Percentiles rank a stretch among this genome's conserved stretches.
Conservation (phyloP, 2,329 filamentous ascomycete genomes). For the Diaporthe destruens region DNA sequence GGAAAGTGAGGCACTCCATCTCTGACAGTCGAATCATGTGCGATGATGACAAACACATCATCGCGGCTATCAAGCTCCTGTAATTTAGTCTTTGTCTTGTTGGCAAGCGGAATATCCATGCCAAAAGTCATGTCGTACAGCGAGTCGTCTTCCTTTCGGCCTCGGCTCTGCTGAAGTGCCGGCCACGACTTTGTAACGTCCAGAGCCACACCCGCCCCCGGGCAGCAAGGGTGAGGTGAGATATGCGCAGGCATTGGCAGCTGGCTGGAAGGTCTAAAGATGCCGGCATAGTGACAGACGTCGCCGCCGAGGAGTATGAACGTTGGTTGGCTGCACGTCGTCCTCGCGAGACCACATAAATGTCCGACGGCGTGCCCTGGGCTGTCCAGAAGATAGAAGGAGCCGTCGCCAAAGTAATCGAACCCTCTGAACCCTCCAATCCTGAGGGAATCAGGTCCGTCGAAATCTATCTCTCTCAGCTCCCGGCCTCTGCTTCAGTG, state of each 20-base stretch:
- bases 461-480: conserved; percentile 21
- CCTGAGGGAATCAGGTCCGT: conserved; percentile 43
- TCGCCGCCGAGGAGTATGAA: conserved; percentile 55
- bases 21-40: conserved; percentile 35
- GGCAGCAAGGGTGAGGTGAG: conserved; percentile 45
- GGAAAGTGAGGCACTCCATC: neutral
- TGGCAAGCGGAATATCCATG: conserved; percentile 44
- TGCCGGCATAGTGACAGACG: conserved; percentile 50
- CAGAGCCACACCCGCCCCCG: conserved; percentile 2
- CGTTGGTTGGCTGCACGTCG: conserved; percentile 44
- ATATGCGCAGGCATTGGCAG: conserved; percentile 47
- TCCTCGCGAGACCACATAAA: conserved; percentile 49
- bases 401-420: conserved; percentile 51
- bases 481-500: conserved; percentile 15
- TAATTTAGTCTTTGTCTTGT: conserved; percentile 41
- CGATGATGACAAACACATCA: conserved; percentile 41
- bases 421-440: conserved; percentile 49
- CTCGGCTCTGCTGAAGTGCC: conserved; percentile 44
- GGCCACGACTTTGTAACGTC: no score
- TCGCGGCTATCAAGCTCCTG: conserved; percentile 40
- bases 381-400: conserved; percentile 50
- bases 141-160: conserved; percentile 44
- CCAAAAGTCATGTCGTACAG: conserved; percentile 47
- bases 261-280: conserved; percentile 48
- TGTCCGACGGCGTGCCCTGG: conserved; percentile 51